Base-by-base conservation (phyloP, 768 basidiomycete genomes). In the Podaxis sp. region DNA sequence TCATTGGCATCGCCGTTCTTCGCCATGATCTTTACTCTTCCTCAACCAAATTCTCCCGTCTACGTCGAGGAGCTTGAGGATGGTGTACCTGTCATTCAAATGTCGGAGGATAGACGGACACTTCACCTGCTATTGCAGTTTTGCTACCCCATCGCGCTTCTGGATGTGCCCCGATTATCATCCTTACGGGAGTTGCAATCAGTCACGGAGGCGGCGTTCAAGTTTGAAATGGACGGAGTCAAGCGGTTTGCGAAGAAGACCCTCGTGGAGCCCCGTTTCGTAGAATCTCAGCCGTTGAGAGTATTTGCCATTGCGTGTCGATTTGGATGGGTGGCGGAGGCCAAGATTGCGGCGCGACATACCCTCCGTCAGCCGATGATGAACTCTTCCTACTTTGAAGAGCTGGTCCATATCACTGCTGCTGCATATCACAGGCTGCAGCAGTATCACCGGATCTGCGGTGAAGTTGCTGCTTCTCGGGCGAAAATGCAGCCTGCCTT, bases 1-100 rank as follows among this genome's bases (percentile, higher is more conserved):
- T 76, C 81, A 16, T 66, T 84, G 14, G 80, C 83, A 0, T 88
- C 87, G 9, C 75, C 81, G 4, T 79, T 88, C 68, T 87, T 88
- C 63, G 73, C 74, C 51, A 75, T 77, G 63, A 81, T 85, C 74
- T 81, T 87, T 63, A 74, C 77, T 6, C 68, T 86, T 27, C 85
- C 85, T 25, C 75, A 76, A 64, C 77, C 83, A 1, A 73, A 73
- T 48, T 57, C 68, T 44, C 64, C 65, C 53, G 65, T 69, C 58
- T 64, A 55, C 40, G 55, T 58, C 16, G 55, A 66, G 25, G 64
- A 63, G 42, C 71, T 71, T 56, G 59, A 61, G 16, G 68, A 73
- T 46, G 75, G 70, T 1, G 66, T 77, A 2, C 76, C 80, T 21
- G 68, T 83, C 55, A 76, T 84, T 62, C 76, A 79, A 18, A 75